Base-by-base conservation (phyloP, 495 filamentous ascomycete species). In the Aspergillus indologenus region DNA sequence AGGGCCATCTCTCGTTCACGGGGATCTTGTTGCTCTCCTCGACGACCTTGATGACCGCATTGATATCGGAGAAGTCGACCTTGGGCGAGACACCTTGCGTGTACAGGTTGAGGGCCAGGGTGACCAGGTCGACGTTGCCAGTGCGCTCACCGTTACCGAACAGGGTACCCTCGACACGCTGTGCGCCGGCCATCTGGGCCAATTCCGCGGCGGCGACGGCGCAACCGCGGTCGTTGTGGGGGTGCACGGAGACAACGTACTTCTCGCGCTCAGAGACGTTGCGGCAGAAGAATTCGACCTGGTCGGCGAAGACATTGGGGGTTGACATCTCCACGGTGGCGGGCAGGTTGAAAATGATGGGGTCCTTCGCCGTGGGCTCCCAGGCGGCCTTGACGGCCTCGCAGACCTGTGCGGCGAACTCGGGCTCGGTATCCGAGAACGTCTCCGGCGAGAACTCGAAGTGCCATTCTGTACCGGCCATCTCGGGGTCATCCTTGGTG, bases 371-470 rank as follows among this genome's bases (percentile, higher is more conserved):
- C 0, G 86, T 84, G 6, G 94, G 93, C 54, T 79, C 92, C 94
- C 94, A 98, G 0, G 92, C 92, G n/a, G 79, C 86, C 81, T 97
- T 98, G 59, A 97, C 93, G 23, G 92, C 92, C 71, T 96, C 90
- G 70, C 94, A 98, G 31, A 98, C 84, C 65, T 86, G 71, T 21
- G 97, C 75, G 11, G 87, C 89, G 68, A 89, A 97, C 23, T 93
- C 92, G 12, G 89, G 86, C 61, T 88, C 84, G 15, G 90, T 89
- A 71, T 97, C 94, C 5, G 91, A 96, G 79, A 98, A 98, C 14
- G 90, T 95, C 80, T 98, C 94, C 15, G 94, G 94, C 40, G 88
- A 92, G 78, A 98, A 98, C 73, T 98, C 93, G 65, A 91, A 96
- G 31, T 86, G 85, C 94, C 94, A 98, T 69, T 95, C 85, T 12